Base-by-base conservation (phyloP, 805 yeast species). In the Candida xiaguanensis region DNA sequence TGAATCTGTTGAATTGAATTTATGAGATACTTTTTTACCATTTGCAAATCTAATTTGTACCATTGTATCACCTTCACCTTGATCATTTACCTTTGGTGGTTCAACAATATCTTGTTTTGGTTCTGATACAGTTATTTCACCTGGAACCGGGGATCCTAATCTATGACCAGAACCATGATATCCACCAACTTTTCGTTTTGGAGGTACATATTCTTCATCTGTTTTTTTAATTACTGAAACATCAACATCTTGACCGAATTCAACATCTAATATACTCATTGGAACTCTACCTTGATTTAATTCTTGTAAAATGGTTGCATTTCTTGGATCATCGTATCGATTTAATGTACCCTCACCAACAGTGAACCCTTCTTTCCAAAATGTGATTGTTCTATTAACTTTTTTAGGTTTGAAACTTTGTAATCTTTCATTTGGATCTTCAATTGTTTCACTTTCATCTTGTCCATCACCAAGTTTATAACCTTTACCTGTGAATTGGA, bases 311-410 rank as follows among this genome's bases (percentile, higher is more conserved):
- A 86, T 84, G 31, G 73, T 75, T 34, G 81, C 81, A 58, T 91
- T 93, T n/a, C 75, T 79, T 5, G 96, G 96, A 58, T 93, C 98
- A 53, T 91, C 96, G 58, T 89, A 93, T 42, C 93, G 72, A 58
- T 76, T 82, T 40, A 93, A 72, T 17, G 78, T 77, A 2, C 98
- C 98, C 35, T 90, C 96, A 23, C 93, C 98, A 18, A 93, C 89
- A 46, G 88, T 87, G 63, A 93, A 93, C 1, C 99, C 99, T 53
- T 93, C 91, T 50, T 80, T 83, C 99, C 99, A 93, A 59, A 93
- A 91, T 0, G 95, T 87, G 45, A 93, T 83, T 31, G 85, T 85
- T 54, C 98, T 75, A 13, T 75, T 72, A 4, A 83, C 96, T 42
- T 78, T 80, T 28, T 46, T 41, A 5, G 69, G 69, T 33, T 50